Evolutionary conservation across 371 early-diverging fungal species (phyloP), one percentile per base, ranked within the genome.

Genomic region (Syncephalastrum contaminatum): DNA sequence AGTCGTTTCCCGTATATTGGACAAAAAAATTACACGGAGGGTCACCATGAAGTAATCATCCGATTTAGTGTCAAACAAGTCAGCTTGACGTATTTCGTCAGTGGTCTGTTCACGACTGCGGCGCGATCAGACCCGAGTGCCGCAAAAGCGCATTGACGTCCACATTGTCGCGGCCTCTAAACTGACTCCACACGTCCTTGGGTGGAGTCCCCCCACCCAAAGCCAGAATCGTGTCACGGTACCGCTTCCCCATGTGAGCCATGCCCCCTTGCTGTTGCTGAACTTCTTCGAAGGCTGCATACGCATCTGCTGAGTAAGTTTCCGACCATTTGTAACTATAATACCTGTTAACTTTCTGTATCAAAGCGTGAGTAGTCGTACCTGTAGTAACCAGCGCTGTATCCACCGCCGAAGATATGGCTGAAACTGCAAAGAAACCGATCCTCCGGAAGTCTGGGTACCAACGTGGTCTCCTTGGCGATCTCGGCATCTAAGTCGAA

Each of bases 311-410:
- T 8, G 85, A 85, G 57, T 83, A 87, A 2, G 83, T 82, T 48
- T 87, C 87, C 3, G 84, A 84, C 72, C 79, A 87, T 66, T 87
- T 87, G 67, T 87, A 87, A 19, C 85, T 82, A 64, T 47, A 4
- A 1, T 18, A 0, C 46, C 16, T 25, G 30, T 43, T 18, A 21
- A 13, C 8, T 18, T 4, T 43, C 3, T 45, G n/a, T 1, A 52
- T 14, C 18, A 51, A 43, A 39, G 7, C 54, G 10, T 19, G 24
- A 54, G 40, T 20, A 42, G 20, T 43, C 6, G 18, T 70, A 77
- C 78, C 72, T 79, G 61, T 85, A 87, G 53, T 87, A 87, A 0
- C 85, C 87, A 4, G 84, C 84, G 55, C 77, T 75, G 54, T 87
- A 87, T 0, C 80, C 84, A 22, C 85, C 84, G 1, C 78, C 84